Percentiles rank a stretch among this genome's conserved stretches.
Conservation (phyloP, 805 yeast species). For the Barnettozyma botsteinii region DNA sequence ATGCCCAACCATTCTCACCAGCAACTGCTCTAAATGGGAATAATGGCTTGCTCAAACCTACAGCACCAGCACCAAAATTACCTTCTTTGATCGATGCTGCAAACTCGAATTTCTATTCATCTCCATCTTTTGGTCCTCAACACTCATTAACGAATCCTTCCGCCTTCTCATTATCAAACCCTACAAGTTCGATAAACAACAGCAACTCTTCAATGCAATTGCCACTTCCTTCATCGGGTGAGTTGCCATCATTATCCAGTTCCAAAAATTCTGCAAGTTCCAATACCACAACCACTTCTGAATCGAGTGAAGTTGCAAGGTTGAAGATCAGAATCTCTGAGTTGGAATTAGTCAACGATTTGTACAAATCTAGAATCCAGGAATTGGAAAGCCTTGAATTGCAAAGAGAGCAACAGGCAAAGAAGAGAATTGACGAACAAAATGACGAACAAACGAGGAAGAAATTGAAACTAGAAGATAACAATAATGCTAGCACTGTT, state of each 20-base stretch:
- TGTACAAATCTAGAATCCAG: slow-evolving; percentile 74
- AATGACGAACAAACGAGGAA: slow-evolving; percentile 13
- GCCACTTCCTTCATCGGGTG: slow-evolving; percentile 2
- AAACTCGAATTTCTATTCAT: slow-evolving; percentile 26
- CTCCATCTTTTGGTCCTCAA: slow-evolving; percentile 45
- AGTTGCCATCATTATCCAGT: neutral
- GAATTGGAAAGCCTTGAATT: slow-evolving; percentile 53
- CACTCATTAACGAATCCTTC: slow-evolving; percentile 26
- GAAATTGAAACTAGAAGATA: slow-evolving; percentile 19
- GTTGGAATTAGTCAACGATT: slow-evolving; percentile 83
- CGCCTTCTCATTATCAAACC: slow-evolving; percentile 20
- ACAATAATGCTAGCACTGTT: no score
- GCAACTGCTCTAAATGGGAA: slow-evolving; percentile 17
- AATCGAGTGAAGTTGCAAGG: slow-evolving; percentile 28
- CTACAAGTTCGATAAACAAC: slow-evolving; percentile 1
- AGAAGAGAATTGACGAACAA: slow-evolving; percentile 12
- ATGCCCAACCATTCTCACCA: slow-evolving; percentile 22
- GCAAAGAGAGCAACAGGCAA: slow-evolving; percentile 14
- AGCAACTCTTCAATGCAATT: neutral
- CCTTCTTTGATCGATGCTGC: slow-evolving; percentile 20
- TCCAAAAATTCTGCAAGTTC: neutral
- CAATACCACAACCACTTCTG: slow-evolving; percentile 1
- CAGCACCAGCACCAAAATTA: slow-evolving; percentile 9
- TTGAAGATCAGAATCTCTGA: slow-evolving; percentile 79
- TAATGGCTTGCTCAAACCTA: slow-evolving; percentile 4